A percentile compares a stretch with the other conserved stretches of the same genome.
Evolutionary conservation across 768 basidiomycete genomes (phyloP).

Genomic region (Suillus decipiens): DNA sequence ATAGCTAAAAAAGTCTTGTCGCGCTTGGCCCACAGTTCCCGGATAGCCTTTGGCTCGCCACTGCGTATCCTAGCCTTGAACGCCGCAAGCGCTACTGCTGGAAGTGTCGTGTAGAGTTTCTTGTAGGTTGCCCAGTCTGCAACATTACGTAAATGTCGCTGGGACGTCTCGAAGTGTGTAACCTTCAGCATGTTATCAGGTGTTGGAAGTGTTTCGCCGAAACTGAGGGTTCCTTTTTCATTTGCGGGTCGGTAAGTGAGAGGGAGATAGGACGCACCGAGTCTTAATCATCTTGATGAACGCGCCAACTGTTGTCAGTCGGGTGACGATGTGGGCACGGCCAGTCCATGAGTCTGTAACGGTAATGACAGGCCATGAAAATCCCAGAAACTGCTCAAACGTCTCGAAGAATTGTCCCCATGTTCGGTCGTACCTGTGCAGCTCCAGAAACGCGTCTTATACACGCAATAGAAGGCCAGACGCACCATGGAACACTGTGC

Average conservation of each 20-base stretch:
- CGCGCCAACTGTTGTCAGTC: constrained; percentile 65
- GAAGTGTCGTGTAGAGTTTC: constrained; percentile 69
- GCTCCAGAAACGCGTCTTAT: background rate
- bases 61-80: constrained; percentile 62
- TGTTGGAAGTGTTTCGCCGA: constrained; percentile 72
- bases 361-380: constrained; percentile 82
- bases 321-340: constrained; percentile 78
- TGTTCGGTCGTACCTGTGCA: constrained; percentile 68
- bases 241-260: background rate
- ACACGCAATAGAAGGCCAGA: constrained; percentile 2
- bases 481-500: constrained; percentile 66
- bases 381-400: constrained; percentile 77
- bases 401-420: constrained; percentile 81
- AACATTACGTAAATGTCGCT: constrained; percentile 70
- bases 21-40: constrained; percentile 63
- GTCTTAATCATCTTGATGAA: constrained; percentile 88
- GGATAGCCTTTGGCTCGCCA: constrained; percentile 66
- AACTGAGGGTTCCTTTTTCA: constrained; percentile 41
- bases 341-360: constrained; percentile 75
- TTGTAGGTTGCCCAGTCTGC: constrained; percentile 68
- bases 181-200: constrained; percentile 73
- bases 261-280: constrained; percentile 41
- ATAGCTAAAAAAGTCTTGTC: constrained; percentile 79
- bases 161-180: constrained; percentile 65
- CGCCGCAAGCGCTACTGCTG: constrained; percentile 66